Conservation (phyloP, 1,284 basidiomycete genomes). For the Trichosporon ovoides region DNA sequence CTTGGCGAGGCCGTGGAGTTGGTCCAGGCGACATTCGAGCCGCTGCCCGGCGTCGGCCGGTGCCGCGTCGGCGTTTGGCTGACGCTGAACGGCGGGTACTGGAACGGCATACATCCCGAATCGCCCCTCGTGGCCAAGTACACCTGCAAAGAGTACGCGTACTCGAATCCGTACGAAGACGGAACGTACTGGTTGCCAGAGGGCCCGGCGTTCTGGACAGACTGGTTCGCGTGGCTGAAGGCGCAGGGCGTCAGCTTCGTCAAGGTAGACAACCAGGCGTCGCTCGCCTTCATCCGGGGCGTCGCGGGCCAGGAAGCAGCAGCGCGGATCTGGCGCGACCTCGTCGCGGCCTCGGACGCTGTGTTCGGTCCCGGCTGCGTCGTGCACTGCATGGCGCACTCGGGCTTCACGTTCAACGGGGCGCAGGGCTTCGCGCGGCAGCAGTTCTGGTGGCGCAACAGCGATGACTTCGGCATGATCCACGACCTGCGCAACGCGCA, state of each 20-base stretch:
- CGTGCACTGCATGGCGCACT: constrained; percentile 39
- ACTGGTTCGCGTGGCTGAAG: constrained; percentile 30
- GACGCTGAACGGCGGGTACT: constrained; percentile 33
- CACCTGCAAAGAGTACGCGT: constrained; percentile 20
- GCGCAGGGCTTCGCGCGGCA: constrained; percentile 16
- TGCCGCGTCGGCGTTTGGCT: constrained; percentile 34
- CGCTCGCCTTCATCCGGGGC: constrained; percentile 14
- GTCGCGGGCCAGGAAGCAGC: constrained; percentile 10
- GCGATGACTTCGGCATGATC: constrained; percentile 33
- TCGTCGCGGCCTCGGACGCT: constrained; percentile 22
- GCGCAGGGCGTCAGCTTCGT: constrained; percentile 31
- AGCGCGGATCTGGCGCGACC: constrained; percentile 22
- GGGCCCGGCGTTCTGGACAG: constrained; percentile 32
- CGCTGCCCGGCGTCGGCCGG: not conserved
- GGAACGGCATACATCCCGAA: constrained; percentile 31
- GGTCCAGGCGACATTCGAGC: constrained; percentile 7
- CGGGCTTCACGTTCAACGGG: constrained; percentile 29
- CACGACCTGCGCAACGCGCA: constrained; percentile 21
- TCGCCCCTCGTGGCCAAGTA: constrained; percentile 27
- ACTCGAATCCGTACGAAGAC: constrained; percentile 5
- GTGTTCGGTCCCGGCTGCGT: constrained; percentile 24
- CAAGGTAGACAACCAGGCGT: constrained; percentile 38
- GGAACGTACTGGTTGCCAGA: constrained; percentile 25
- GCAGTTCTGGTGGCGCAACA: constrained; percentile 20
- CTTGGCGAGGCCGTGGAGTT: constrained; percentile 2